Percentiles rank a stretch among this genome's conserved stretches.
Evolutionary conservation across 1,139 yeast species (phyloP).

Genomic region (Taphrina communis): DNA sequence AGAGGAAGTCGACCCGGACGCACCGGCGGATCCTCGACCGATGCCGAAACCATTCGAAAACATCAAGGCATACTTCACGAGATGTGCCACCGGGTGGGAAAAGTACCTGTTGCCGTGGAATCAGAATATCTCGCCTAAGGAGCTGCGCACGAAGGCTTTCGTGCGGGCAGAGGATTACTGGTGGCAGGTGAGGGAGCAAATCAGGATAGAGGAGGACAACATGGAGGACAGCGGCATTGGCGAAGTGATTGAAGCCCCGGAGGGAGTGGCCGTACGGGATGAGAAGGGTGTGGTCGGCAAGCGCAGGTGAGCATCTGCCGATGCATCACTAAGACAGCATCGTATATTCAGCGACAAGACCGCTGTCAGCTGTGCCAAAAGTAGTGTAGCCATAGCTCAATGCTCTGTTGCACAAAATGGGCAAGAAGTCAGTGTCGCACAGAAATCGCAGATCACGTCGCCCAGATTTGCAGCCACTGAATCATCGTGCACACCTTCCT

Average conservation of each 20-base stretch:
- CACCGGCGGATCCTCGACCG: conserved; percentile 69
- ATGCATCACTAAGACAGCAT: no score
- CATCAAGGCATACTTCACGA: conserved; percentile 34
- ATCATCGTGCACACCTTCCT: no score
- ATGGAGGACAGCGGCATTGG: conserved; percentile 91
- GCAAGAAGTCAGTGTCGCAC: no score
- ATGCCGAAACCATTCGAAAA: conserved; percentile 60
- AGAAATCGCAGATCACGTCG: no score
- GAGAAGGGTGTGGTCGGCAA: conserved; percentile 40
- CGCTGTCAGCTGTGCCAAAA: no score
- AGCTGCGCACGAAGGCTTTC: conserved; percentile 84
- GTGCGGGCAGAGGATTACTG: conserved; percentile 92
- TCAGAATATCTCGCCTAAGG: conserved; percentile 55
- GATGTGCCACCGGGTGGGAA: conserved; percentile 34
- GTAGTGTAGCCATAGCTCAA: no score
- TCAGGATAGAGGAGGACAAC: conserved; percentile 84
- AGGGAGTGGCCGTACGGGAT: conserved; percentile 54
- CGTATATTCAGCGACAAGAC: no score
- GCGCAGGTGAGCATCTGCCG: conserved; percentile 15
- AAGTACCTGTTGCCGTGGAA: conserved; percentile 30
- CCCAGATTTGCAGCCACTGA: no score
- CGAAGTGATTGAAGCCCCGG: conserved; percentile 70
- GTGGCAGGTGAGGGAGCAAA: conserved; percentile 98
- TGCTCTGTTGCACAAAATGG: no score
- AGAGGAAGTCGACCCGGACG: conserved; percentile 52